These are phyloP conservation scores for Tylopilus sp. DNA, from an alignment of 768 basidiomycete species.

Conservation along the genomic window DNA sequence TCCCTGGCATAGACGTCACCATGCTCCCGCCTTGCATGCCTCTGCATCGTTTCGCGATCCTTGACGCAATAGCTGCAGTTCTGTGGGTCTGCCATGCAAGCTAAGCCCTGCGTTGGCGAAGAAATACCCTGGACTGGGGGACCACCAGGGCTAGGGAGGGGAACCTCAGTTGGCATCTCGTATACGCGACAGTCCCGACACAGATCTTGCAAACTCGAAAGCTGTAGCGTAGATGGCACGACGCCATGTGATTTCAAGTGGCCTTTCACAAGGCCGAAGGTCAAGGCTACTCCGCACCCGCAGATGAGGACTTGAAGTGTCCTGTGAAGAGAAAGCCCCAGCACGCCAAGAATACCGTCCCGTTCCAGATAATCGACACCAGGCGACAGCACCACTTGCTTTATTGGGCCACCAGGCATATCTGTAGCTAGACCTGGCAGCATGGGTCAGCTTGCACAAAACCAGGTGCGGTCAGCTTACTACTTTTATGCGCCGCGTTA, in stretches of 20 bases:
- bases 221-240: neutral
- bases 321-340: neutral
- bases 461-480: no score
- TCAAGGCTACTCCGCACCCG: neutral
- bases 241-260: neutral
- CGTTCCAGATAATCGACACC: neutral
- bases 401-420: no score
- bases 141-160: neutral
- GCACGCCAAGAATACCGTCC: neutral
- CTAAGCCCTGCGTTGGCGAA: neutral
- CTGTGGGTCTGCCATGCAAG: neutral
- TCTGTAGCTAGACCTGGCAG: no score
- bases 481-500: no score
- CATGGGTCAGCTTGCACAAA: no score
- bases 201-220: neutral
- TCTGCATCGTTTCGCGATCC: neutral
- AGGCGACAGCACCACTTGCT: neutral
- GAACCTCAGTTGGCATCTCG: neutral
- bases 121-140: neutral
- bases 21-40: neutral
- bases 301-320: neutral
- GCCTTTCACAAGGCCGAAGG: neutral
- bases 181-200: neutral
- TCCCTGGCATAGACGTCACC: neutral
- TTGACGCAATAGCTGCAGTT: neutral